Base-by-base conservation (phyloP, 352 stramenopile genomes). In the Phytophthora agathidicida region DNA sequence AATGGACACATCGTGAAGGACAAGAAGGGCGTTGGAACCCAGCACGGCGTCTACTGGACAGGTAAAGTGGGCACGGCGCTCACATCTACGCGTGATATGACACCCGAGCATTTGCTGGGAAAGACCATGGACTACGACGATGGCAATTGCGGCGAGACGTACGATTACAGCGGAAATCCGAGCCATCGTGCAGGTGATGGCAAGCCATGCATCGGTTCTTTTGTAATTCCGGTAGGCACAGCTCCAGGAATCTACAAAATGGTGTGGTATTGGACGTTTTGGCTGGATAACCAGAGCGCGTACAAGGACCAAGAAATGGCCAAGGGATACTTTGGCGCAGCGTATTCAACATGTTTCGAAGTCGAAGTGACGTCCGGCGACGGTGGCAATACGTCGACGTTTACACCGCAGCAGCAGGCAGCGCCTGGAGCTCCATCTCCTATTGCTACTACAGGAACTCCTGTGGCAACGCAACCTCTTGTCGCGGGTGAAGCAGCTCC, bases 251-350 rank as follows among this genome's bases (percentile, higher is more conserved):
- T 80, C 26, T 89, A 86, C 61, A 77, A 72, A 19, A 80, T 87
- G 61, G 79, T 89, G 3, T 89, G 79, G 79, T 89, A 84, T 60
- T 89, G 79, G 79, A 85, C 74, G 38, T 88, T 85, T 39, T 88
- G 81, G 59, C 55, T 85, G 11, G 71, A 84, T 28, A 70, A 85
- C 43, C 58, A 74, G 44, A 31, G 30, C n/a, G 47, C 55, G 13
- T 89, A 89, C 53, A 65, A 77, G 9, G 79, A 87, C 52, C 71
- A 81, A 50, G 57, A 60, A 2, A 65, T 70, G 35, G 70, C 74
- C 8, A 74, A 67, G n/a, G 79, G 79, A 3, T 89, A 89, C 57
- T 87, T 85, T 79, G 80, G 80, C 3, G 80, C 80, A 2, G 75
- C 80, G 0, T 89, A 87, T 52, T 83, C 77, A 36, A 81, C 78